Conservation (phyloP, 257 asterid genomes). For the Cordia subcordata region DNA sequence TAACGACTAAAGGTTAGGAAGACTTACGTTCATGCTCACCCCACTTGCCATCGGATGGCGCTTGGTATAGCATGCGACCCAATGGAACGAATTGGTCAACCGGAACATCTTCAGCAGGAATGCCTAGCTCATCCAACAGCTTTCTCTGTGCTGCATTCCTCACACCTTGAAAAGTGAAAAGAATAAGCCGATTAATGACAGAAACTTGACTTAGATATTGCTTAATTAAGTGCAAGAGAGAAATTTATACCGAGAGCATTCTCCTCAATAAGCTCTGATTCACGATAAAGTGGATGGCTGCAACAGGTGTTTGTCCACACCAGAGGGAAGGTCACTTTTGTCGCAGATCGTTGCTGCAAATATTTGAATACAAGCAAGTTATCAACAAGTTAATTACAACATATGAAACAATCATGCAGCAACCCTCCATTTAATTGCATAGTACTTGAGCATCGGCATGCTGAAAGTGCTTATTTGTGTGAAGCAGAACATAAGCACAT, state of each 20-base stretch:
- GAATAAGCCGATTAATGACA: too few relatives aligned
- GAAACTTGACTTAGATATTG: too few relatives aligned
- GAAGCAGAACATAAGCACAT: too few relatives aligned
- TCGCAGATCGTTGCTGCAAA: conserved; percentile 86
- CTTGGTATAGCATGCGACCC: conserved; percentile 93
- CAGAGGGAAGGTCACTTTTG: conserved; percentile 92
- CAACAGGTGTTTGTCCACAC: conserved; percentile 99
- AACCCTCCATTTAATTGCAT: too few relatives aligned
- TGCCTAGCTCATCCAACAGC: conserved; percentile 89
- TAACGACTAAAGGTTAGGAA: background rate
- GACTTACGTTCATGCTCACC: conserved; percentile 92
- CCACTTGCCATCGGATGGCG: conserved; percentile 98
- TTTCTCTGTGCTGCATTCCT: conserved; percentile 97
- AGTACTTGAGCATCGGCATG: too few relatives aligned
- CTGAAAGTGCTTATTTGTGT: too few relatives aligned
- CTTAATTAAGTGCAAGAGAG: too few relatives aligned
- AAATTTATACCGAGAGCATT: conserved; percentile 54
- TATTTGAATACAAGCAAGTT: too few relatives aligned
- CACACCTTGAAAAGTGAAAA: conserved; percentile 45
- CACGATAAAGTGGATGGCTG: conserved; percentile 95
- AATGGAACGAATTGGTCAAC: conserved; percentile 70
- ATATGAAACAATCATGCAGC: too few relatives aligned
- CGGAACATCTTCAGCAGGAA: conserved; percentile 78
- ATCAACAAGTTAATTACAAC: background rate
- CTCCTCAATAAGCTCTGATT: conserved; percentile 83